A percentile compares a stretch with the other conserved stretches of the same genome.
These are phyloP conservation scores for Umbelopsis sp. DNA, from an alignment of 192 early-diverging fungal species.

Conservation along the genomic window DNA sequence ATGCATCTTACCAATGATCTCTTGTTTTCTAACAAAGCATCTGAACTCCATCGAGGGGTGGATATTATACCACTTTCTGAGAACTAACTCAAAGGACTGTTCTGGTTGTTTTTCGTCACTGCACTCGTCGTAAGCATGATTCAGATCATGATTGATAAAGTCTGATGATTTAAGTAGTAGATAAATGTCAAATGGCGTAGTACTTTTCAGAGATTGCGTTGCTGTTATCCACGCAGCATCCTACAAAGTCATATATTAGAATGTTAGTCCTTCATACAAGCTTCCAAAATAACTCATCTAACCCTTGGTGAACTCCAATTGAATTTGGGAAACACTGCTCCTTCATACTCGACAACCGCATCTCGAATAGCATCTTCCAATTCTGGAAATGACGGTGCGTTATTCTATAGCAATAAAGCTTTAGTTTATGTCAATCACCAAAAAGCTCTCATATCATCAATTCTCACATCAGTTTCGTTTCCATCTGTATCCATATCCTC, in stretches of 20 bases:
- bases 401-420: slow-evolving; percentile 70
- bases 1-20: slow-evolving; percentile 67
- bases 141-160: slow-evolving; percentile 85
- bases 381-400: slow-evolving; percentile 66
- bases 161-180: slow-evolving; percentile 92
- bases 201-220: slow-evolving; percentile 81
- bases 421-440: not conserved
- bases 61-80: slow-evolving; percentile 91
- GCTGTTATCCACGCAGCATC: slow-evolving; percentile 92
- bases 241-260: slow-evolving; percentile 5
- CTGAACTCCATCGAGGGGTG: slow-evolving; percentile 94
- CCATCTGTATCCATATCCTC: slow-evolving; percentile 40
- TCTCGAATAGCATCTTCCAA: slow-evolving; percentile 63
- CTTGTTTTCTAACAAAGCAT: slow-evolving; percentile 81
- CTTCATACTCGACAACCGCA: slow-evolving; percentile 73
- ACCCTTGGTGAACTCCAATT: slow-evolving; percentile 94
- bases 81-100: slow-evolving; percentile 64
- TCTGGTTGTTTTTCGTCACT: slow-evolving; percentile 31
- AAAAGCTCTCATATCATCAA: not conserved
- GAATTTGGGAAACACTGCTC: slow-evolving; percentile 89
- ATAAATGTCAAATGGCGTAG: slow-evolving; percentile 76
- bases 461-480: slow-evolving; percentile 20
- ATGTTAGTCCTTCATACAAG: not conserved
- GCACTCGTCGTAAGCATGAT: slow-evolving; percentile 76
- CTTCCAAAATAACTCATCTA: not conserved